A percentile compares a stretch with the other conserved stretches of the same genome.
Evolutionary conservation across 2,329 filamentous ascomycete genomes (phyloP).

Genomic region (Cladosporium halotolerans): DNA sequence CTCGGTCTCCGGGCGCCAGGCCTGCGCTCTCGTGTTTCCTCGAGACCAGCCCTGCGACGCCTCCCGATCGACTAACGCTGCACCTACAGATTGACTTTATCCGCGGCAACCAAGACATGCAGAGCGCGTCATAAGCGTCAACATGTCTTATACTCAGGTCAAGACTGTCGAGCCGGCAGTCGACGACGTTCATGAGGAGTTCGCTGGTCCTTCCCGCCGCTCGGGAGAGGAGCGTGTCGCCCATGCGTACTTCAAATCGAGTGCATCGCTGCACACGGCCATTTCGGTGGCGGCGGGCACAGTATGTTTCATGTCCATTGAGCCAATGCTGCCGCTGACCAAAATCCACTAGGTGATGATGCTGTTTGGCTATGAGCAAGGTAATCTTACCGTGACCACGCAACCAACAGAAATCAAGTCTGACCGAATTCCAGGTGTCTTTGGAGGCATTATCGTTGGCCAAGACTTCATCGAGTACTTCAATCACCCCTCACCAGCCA

Average conservation of each 20-base stretch:
- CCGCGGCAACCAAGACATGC: conserved; percentile 1
- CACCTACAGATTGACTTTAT: neutral
- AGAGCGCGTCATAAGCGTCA: conserved; percentile 51
- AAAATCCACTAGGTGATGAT: conserved; percentile 14
- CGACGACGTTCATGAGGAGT: conserved; percentile 95
- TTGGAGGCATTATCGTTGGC: conserved; percentile 6
- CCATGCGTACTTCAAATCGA: conserved; percentile 14
- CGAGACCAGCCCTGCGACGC: conserved; percentile 4
- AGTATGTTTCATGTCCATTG: conserved; percentile 1
- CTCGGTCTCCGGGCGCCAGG: neutral
- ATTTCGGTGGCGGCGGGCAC: conserved; percentile 23
- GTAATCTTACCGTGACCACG: neutral
- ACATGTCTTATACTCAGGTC: conserved; percentile 77
- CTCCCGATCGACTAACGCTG: conserved; percentile 7
- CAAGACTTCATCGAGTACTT: conserved; percentile 11
- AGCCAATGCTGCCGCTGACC: too few relatives aligned
- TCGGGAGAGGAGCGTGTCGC: conserved; percentile 4
- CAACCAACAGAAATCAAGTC: neutral
- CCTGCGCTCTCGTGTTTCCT: conserved; percentile 1
- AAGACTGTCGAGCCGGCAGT: conserved; percentile 89
- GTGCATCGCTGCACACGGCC: conserved; percentile 18
- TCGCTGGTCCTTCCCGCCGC: conserved; percentile 86
- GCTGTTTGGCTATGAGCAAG: conserved; percentile 26
- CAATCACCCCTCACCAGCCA: conserved; percentile 6
- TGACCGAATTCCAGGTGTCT: neutral